phyloP scores from a whole-genome alignment of 495 filamentous ascomycete species.

The Penicillium mononematosum region DNA sequence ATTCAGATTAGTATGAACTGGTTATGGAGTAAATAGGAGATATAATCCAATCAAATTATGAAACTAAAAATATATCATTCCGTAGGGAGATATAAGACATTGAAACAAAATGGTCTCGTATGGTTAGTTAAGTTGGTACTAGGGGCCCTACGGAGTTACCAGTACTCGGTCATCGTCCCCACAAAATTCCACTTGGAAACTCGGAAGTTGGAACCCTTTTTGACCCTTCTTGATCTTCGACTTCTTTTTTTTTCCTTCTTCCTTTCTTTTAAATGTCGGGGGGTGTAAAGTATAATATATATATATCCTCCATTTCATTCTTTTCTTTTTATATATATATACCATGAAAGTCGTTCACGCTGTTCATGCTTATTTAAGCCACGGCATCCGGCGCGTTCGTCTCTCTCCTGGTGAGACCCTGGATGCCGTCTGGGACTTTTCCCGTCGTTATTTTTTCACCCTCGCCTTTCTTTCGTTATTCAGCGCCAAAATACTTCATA shows the following conservation, averaged over 20 bases:
- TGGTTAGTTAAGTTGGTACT: too few species aligned
- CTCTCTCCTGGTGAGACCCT: constrained; percentile 26
- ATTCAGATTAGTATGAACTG: too few species aligned
- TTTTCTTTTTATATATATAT: neutral
- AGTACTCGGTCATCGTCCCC: neutral
- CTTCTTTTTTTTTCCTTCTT: neutral
- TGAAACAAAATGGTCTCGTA: too few species aligned
- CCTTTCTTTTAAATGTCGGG: neutral
- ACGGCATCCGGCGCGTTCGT: constrained; percentile 16
- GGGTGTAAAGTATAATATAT: neutral
- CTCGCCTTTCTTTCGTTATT: constrained; percentile 35
- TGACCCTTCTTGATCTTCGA: neutral
- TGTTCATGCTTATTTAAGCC: constrained; percentile 14
- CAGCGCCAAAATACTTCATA: constrained; percentile 36
- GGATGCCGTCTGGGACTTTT: constrained; percentile 34
- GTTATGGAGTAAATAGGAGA: too few species aligned
- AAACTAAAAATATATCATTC: too few species aligned
- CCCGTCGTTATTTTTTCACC: constrained; percentile 40
- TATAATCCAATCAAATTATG: too few species aligned
- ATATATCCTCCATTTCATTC: neutral
- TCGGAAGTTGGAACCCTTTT: too few species aligned
- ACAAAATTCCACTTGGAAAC: neutral
- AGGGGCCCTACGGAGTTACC: too few species aligned
- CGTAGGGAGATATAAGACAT: too few species aligned
- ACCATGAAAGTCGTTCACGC: constrained; percentile 20